Evolutionary conservation across 1,284 basidiomycete species (phyloP), one percentile per base, ranked within the genome.

Genomic region (Cystobasidiaceae sp.): DNA sequence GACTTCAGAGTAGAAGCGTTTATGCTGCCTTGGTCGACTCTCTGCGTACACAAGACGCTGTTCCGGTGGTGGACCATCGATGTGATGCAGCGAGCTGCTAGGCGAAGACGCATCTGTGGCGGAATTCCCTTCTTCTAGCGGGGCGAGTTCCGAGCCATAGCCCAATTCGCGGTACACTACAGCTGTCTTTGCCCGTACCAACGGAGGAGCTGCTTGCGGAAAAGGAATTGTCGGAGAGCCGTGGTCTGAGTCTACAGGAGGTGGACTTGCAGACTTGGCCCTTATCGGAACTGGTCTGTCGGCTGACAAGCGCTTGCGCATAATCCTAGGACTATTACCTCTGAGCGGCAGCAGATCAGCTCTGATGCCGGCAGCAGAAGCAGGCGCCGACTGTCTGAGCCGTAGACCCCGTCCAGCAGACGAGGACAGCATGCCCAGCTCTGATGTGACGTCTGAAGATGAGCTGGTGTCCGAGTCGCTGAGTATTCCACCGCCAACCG

Each of bases 1-100:
- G 11, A 73, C 54, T 28, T 72, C 71, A 9, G 70, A 73, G 30
- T 69, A 63, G 67, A 68, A 71, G 3, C 71, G 63, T 43, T 69
- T 67, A 41, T 70, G 69, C 4, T 67, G 62, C 23, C 61, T 62
- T 4, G 64, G 58, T 0, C 58, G 32, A 7, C n/a, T n/a, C n/a
- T n/a, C n/a, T n/a, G n/a, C n/a, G n/a, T n/a, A n/a, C n/a, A n/a
- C n/a, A n/a, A n/a, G n/a, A n/a, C n/a, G n/a, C n/a, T n/a, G n/a
- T n/a, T n/a, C n/a, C n/a, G n/a, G n/a, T n/a, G n/a, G n/a, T n/a
- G n/a, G n/a, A n/a, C n/a, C n/a, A n/a, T n/a, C n/a, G n/a, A n/a
- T n/a, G n/a, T n/a, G n/a, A n/a, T n/a, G n/a, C n/a, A n/a, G n/a
- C n/a, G n/a, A n/a, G n/a, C n/a, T n/a, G n/a, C n/a, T n/a, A 45